Percentiles rank a stretch among this genome's conserved stretches.
phyloP scores from a whole-genome alignment of 345 rosid genomes.

The Lumnitzera racemosa region DNA sequence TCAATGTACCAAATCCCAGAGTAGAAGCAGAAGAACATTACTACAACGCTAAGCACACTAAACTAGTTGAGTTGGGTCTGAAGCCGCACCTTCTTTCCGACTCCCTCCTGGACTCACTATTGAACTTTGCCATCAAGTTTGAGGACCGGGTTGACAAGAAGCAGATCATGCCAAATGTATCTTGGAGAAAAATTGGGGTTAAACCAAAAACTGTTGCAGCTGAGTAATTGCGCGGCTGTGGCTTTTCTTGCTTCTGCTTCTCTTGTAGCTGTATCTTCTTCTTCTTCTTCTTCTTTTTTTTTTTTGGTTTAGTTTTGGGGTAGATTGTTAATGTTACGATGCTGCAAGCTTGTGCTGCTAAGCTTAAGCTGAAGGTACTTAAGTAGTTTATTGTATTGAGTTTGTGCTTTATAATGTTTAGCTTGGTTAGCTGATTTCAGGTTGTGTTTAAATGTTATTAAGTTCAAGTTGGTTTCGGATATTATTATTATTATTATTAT shows the following conservation, averaged over 20 bases:
- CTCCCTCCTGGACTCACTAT: constrained; percentile 87
- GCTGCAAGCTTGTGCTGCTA: too few species aligned
- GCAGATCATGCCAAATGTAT: constrained; percentile 93
- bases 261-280: not conserved
- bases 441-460: too few species aligned
- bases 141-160: constrained; percentile 75
- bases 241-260: not conserved
- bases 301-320: not conserved
- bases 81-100: constrained; percentile 84
- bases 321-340: not conserved
- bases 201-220: constrained; percentile 66
- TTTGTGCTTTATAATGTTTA: too few species aligned
- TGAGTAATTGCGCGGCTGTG: constrained; percentile 10
- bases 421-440: too few species aligned
- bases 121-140: constrained; percentile 71
- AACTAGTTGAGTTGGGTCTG: constrained; percentile 90
- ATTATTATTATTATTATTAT: too few species aligned
- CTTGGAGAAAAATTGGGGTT: constrained; percentile 84
- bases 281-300: not conserved
- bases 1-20: constrained; percentile 84
- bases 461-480: too few species aligned
- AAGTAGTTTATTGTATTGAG: too few species aligned
- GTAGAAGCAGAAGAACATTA: constrained; percentile 99
- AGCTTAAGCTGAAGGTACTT: too few species aligned
- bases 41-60: constrained; percentile 95